A percentile compares a stretch with the other conserved stretches of the same genome.
These are phyloP conservation scores for Boletus vinaceobasis DNA, from an alignment of 768 basidiomycete species.

Conservation along the genomic window DNA sequence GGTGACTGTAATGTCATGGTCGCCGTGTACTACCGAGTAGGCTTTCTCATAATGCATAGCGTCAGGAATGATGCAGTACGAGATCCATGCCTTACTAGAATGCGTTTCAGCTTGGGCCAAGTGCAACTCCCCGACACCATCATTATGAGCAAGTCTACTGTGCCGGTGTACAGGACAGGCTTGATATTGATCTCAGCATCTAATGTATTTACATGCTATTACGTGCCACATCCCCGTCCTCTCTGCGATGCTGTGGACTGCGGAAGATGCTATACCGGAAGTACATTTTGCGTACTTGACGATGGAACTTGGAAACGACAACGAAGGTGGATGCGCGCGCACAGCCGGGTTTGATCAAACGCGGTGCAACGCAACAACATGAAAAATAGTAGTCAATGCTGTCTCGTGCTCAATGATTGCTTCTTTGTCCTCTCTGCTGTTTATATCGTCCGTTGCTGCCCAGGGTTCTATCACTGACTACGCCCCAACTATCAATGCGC, in stretches of 20 bases:
- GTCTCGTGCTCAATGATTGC: slow-evolving; percentile 5
- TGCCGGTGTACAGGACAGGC: not conserved
- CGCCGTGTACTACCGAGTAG: not conserved
- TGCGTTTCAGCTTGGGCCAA: no score
- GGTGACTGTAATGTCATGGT: not conserved
- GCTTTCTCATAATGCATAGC: not conserved
- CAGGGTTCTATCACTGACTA: slow-evolving; percentile 42
- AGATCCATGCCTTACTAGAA: not conserved
- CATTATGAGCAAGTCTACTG: not conserved
- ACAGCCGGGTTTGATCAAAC: slow-evolving; percentile 14
- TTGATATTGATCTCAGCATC: not conserved
- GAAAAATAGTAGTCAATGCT: slow-evolving; percentile 3
- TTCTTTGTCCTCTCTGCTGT: not conserved
- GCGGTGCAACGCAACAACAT: slow-evolving; percentile 3
- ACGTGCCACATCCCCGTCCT: not conserved
- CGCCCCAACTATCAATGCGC: slow-evolving; percentile 45
- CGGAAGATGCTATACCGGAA: no score
- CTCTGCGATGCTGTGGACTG: not conserved
- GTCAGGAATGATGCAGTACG: not conserved
- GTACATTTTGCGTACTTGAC: not conserved
- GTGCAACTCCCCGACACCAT: not conserved
- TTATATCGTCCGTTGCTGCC: not conserved
- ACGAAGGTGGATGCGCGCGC: not conserved
- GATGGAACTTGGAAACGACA: not conserved
- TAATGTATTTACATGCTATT: not conserved